These are phyloP conservation scores for Rhododendron henanense DNA, from an alignment of 148 eudicot species.

Conservation along the genomic window DNA sequence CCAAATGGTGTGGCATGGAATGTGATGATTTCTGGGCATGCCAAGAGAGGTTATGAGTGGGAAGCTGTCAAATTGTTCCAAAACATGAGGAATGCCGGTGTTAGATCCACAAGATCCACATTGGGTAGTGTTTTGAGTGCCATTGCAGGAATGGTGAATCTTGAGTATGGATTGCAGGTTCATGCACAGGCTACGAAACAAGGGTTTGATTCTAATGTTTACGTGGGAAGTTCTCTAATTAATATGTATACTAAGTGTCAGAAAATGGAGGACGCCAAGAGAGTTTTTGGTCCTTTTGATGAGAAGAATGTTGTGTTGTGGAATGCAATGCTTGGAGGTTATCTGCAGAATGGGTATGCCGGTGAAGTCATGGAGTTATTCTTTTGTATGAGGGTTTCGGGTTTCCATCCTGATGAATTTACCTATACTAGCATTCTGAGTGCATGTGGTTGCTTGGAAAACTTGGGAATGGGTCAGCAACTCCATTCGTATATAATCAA, in stretches of 20 bases:
- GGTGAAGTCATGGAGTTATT: constrained; percentile 59
- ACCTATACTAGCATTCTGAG: constrained; percentile 88
- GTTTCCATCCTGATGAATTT: constrained; percentile 66
- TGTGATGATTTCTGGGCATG: constrained; percentile 80
- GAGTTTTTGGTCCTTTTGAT: constrained; percentile 48
- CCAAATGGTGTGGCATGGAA: constrained; percentile 78
- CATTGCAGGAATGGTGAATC: constrained; percentile 51
- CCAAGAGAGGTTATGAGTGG: constrained; percentile 46
- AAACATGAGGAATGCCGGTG: constrained; percentile 54
- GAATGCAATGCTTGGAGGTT: constrained; percentile 91
- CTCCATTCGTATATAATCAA: constrained; percentile 70
- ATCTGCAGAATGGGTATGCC: constrained; percentile 66
- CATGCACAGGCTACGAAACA: constrained; percentile 72
- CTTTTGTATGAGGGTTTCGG: constrained; percentile 42
- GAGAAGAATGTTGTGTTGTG: constrained; percentile 74
- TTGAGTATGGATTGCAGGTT: constrained; percentile 57
- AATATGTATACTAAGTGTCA: constrained; percentile 87
- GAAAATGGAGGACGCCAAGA: constrained; percentile 48
- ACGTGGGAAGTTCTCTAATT: constrained; percentile 79
- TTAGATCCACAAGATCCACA: constrained; percentile 66
- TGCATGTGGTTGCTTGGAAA: constrained; percentile 69
- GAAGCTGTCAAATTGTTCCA: constrained; percentile 56
- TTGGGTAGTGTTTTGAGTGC: constrained; percentile 89
- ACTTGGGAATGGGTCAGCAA: constrained; percentile 52
- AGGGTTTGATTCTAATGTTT: constrained; percentile 78